These are phyloP conservation scores for Aureobasidium sp. DNA, from an alignment of 2,329 filamentous ascomycete genomes.

Conservation along the genomic window DNA sequence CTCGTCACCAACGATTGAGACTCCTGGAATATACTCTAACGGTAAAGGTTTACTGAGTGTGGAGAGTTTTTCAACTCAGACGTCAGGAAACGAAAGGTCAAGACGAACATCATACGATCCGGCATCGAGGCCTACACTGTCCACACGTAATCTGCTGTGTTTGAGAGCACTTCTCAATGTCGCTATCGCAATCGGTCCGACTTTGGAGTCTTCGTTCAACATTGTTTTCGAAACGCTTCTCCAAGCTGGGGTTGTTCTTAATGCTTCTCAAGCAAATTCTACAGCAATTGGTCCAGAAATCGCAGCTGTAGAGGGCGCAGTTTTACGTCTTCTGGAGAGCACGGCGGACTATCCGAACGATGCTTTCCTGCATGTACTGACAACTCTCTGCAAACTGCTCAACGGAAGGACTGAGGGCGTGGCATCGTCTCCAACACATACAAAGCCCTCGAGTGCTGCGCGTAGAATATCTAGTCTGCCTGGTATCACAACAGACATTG, in stretches of 20 bases:
- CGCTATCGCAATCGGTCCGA: slow-evolving; percentile 87
- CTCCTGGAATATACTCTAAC: slow-evolving; percentile 56
- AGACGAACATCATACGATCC: slow-evolving; percentile 48
- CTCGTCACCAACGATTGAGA: slow-evolving; percentile 37
- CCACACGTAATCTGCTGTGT: slow-evolving; percentile 83
- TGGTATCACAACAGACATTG: slow-evolving; percentile 32
- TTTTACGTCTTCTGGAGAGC: slow-evolving; percentile 79
- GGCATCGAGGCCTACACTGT: slow-evolving; percentile 50
- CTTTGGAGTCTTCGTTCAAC: slow-evolving; percentile 73
- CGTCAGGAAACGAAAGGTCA: slow-evolving; percentile 48
- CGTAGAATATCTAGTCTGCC: slow-evolving; percentile 37
- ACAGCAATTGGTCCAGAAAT: slow-evolving; percentile 61
- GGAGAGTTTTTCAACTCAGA: slow-evolving; percentile 57
- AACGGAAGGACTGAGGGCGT: slow-evolving; percentile 19
- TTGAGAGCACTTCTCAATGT: slow-evolving; percentile 87
- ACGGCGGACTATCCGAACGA: slow-evolving; percentile 82
- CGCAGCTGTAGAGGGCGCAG: slow-evolving; percentile 79
- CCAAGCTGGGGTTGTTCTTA: slow-evolving; percentile 80
- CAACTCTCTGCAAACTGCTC: slow-evolving; percentile 65
- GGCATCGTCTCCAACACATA: slow-evolving; percentile 20
- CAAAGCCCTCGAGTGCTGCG: slow-evolving; percentile 14
- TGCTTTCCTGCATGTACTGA: slow-evolving; percentile 69
- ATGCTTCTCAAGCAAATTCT: slow-evolving; percentile 30
- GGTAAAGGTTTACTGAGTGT: slow-evolving; percentile 66
- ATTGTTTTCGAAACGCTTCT: slow-evolving; percentile 89